Evolutionary conservation across 345 rosid genomes (phyloP).

Genomic region (Hibiscus mutabilis): DNA sequence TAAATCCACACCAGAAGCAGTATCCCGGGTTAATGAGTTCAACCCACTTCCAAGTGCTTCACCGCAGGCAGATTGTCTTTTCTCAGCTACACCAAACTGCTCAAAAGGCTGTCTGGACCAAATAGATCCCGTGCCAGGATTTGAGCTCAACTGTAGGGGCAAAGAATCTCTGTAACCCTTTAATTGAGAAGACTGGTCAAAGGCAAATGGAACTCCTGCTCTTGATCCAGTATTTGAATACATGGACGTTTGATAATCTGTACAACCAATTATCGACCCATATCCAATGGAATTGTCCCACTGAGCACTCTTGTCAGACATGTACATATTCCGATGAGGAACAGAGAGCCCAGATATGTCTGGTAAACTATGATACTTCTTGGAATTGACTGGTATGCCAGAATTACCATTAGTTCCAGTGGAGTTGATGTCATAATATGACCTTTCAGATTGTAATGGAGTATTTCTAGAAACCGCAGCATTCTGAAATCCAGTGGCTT

Average conservation of each 20-base stretch:
- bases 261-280: conserved; percentile 43
- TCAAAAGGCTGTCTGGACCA: conserved; percentile 89
- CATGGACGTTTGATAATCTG: conserved; percentile 39
- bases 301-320: conserved; percentile 40
- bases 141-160: conserved; percentile 24
- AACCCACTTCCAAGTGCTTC: too few species aligned
- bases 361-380: conserved; percentile 87
- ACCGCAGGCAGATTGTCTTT: too few species aligned
- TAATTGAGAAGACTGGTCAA: conserved; percentile 42
- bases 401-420: conserved; percentile 36
- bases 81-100: too few species aligned
- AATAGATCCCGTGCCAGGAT: conserved; percentile 56
- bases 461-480: conserved; percentile 45
- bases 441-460: conserved; percentile 44
- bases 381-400: conserved; percentile 41
- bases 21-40: too few species aligned
- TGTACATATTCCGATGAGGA: conserved; percentile 44
- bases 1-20: too few species aligned
- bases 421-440: conserved; percentile 39
- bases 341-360: conserved; percentile 70
- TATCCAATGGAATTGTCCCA: conserved; percentile 53
- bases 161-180: conserved; percentile 47
- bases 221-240: conserved; percentile 40
- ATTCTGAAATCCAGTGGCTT: conserved; percentile 55
- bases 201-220: conserved; percentile 35